Evolutionary conservation across 192 early-diverging fungal genomes (phyloP).

Genomic region (Coemansia interrupta): DNA sequence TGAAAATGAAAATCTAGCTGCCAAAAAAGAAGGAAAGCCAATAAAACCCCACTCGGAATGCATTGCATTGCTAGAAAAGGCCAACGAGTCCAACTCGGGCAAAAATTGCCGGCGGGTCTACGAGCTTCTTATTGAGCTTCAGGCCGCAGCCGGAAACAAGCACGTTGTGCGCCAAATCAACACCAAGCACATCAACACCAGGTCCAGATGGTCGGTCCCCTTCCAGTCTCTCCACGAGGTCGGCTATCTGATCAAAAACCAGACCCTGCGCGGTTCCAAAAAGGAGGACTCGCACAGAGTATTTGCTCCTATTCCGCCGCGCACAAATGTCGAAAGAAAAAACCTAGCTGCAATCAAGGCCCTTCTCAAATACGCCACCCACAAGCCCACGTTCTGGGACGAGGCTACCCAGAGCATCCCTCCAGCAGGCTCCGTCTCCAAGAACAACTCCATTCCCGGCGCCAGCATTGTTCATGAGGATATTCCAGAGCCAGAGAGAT

Average conservation of each 20-base stretch:
- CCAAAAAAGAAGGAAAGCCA: constrained; percentile 15
- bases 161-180: constrained; percentile 40
- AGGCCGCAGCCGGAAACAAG: constrained; percentile 27
- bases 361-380: constrained; percentile 25
- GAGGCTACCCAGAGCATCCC: constrained; percentile 8
- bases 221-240: constrained; percentile 47
- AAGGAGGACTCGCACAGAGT: constrained; percentile 3
- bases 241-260: constrained; percentile 46
- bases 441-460: background rate
- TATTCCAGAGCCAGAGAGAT: constrained; percentile 39
- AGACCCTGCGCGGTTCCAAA: constrained; percentile 19
- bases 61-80: constrained; percentile 17
- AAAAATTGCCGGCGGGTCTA: constrained; percentile 29
- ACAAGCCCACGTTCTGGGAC: constrained; percentile 23
- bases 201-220: constrained; percentile 47
- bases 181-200: constrained; percentile 49
- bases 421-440: background rate
- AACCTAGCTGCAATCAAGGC: constrained; percentile 38
- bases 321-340: constrained; percentile 46
- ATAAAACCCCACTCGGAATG: constrained; percentile 15
- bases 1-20: constrained; percentile 5
- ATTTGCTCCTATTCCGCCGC: background rate
- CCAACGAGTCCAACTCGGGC: constrained; percentile 32
- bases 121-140: constrained; percentile 22
- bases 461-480: constrained; percentile 18